phyloP scores from a whole-genome alignment of 306 rosid species.

The Sechiopsis laciniata region DNA sequence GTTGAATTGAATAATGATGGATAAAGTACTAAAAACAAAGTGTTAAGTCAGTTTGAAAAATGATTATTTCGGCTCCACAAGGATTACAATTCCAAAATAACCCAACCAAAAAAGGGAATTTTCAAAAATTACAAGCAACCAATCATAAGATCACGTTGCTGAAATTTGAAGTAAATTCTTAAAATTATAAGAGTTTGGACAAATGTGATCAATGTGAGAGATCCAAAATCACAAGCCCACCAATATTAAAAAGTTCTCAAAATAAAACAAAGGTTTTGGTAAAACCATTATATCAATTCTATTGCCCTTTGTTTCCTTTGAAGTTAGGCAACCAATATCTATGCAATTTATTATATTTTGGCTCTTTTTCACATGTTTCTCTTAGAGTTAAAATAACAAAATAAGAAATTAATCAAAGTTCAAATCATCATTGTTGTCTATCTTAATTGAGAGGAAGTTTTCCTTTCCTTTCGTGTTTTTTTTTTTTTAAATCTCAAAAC shows the following conservation, averaged over 20 bases:
- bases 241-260: background rate
- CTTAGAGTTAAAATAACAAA: too few species aligned
- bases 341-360: too few species aligned
- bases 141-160: background rate
- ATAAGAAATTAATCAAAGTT: too few species aligned
- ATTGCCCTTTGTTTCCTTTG: too few species aligned
- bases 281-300: background rate
- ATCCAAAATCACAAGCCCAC: background rate
- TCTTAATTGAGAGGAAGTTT: too few species aligned
- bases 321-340: background rate
- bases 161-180: too few species aligned
- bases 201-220: background rate
- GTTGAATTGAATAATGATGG: background rate
- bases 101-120: background rate
- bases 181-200: too few species aligned
- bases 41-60: background rate
- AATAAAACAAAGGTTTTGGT: constrained; percentile 7
- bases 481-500: too few species aligned
- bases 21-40: background rate
- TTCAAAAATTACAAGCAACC: constrained; percentile 4
- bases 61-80: background rate
- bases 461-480: too few species aligned
- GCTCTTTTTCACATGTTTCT: too few species aligned
- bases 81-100: background rate
- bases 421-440: too few species aligned